These are phyloP conservation scores for Akanthomyces uredinophilus DNA, from an alignment of 2,329 filamentous ascomycete genomes.

Conservation along the genomic window DNA sequence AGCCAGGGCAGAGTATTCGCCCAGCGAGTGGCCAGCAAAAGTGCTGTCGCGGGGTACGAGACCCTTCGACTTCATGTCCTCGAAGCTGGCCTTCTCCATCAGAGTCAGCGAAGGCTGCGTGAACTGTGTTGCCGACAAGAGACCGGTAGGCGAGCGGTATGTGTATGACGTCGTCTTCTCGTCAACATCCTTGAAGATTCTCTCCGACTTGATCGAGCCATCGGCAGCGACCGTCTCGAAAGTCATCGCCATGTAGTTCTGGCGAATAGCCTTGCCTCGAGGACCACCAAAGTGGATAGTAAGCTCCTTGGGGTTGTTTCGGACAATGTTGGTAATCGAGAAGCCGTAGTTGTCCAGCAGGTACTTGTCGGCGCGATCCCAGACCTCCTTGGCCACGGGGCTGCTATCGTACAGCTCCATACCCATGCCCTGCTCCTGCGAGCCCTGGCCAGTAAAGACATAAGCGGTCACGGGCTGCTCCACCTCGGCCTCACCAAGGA, in stretches of 20 bases:
- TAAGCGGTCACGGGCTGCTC: conserved; percentile 96
- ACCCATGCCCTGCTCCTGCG: conserved; percentile 98
- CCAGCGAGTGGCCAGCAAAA: conserved; percentile 95
- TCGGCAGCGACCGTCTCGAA: conserved; percentile 96
- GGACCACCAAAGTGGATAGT: conserved; percentile 98
- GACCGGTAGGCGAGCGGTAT: conserved; percentile 88
- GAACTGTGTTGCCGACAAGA: conserved; percentile 96
- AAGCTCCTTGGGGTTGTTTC: conserved; percentile 98
- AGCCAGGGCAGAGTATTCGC: conserved; percentile 95
- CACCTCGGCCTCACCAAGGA: conserved; percentile 92
- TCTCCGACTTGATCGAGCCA: conserved; percentile 93
- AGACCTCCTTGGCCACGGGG: conserved; percentile 90
- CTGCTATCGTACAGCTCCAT: conserved; percentile 98
- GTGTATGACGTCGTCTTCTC: conserved; percentile 95
- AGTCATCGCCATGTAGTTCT: conserved; percentile 99
- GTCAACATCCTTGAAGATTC: conserved; percentile 97
- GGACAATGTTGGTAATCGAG: conserved; percentile 97
- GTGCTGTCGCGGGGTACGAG: conserved; percentile 94
- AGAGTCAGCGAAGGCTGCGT: conserved; percentile 94
- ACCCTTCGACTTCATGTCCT: conserved; percentile 97
- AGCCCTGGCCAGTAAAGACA: conserved; percentile 96
- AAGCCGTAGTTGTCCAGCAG: conserved; percentile 99
- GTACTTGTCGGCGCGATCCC: conserved; percentile 96
- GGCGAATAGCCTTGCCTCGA: conserved; percentile 91
- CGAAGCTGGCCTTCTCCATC: conserved; percentile 99